These are phyloP conservation scores for Monosporascus sp. DNA, from an alignment of 2,329 filamentous ascomycete genomes.

Conservation along the genomic window DNA sequence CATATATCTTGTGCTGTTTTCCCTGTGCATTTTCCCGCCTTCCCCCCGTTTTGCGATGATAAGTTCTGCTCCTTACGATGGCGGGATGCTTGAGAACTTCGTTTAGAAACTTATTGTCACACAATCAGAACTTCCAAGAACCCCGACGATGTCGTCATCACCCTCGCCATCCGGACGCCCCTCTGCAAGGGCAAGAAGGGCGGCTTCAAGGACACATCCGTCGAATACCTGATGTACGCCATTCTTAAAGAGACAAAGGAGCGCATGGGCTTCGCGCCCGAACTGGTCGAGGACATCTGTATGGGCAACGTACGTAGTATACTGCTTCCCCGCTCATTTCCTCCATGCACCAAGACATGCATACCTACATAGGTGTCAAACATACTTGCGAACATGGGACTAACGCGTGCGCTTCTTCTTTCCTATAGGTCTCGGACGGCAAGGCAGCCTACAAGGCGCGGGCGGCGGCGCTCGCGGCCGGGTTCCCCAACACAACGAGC, in stretches of 20 bases:
- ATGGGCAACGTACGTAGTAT: constrained; percentile 70
- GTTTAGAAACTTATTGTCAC: no score
- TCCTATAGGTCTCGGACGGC: constrained; percentile 64
- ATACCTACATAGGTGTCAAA: neutral
- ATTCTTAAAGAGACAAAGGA: constrained; percentile 71
- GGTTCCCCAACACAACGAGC: constrained; percentile 84
- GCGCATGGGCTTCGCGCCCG: constrained; percentile 71
- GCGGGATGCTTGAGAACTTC: no score
- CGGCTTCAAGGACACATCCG: constrained; percentile 86
- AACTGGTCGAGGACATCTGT: constrained; percentile 82
- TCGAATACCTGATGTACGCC: constrained; percentile 82
- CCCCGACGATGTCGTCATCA: constrained; percentile 94
- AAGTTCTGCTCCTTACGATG: no score
- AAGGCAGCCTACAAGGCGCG: constrained; percentile 90
- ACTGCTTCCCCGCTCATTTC: neutral
- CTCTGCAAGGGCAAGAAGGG: constrained; percentile 86
- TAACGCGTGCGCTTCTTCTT: neutral
- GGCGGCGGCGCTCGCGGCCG: constrained; percentile 81
- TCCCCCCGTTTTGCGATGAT: no score
- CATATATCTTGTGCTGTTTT: no score
- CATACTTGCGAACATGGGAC: neutral
- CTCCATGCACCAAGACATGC: neutral
- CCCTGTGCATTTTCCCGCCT: no score
- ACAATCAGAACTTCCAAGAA: constrained; percentile 74
- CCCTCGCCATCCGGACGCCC: constrained; percentile 82